Evolutionary conservation across 108 stramenopile genomes (phyloP).

Genomic region (Epithemia pelagica): DNA sequence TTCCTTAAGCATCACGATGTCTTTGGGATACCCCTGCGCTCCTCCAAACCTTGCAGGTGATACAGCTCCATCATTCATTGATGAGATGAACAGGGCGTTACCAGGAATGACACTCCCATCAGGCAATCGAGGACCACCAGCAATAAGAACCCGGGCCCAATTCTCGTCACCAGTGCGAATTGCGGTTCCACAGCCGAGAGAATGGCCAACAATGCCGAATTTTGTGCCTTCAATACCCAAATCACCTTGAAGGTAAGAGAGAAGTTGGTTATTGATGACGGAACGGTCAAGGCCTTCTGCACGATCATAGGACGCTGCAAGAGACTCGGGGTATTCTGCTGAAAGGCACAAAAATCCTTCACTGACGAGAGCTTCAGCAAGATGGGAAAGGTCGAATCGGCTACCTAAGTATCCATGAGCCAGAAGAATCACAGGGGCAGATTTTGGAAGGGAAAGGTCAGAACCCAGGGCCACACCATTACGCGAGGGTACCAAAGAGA

Average conservation of each 20-base stretch:
- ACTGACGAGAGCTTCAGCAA: conserved; percentile 58
- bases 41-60: conserved; percentile 21
- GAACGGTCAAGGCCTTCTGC: conserved; percentile 44
- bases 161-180: conserved; percentile 53
- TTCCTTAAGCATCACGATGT: conserved; percentile 9
- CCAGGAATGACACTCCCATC: conserved; percentile 17
- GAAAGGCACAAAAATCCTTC: conserved; percentile 54
- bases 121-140: conserved; percentile 31
- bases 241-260: conserved; percentile 18
- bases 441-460: conserved; percentile 17
- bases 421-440: conserved; percentile 52
- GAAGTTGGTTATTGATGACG: conserved; percentile 33
- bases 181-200: conserved; percentile 62
- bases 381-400: conserved; percentile 64
- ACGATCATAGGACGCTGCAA: conserved; percentile 60
- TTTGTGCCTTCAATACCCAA: conserved; percentile 30
- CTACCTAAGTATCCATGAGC: conserved; percentile 59
- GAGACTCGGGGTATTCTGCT: conserved; percentile 68
- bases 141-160: conserved; percentile 63
- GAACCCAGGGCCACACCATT: conserved; percentile 4
- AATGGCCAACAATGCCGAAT: conserved; percentile 68
- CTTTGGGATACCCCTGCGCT: conserved; percentile 12
- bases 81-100: conserved; percentile 34
- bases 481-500: conserved; percentile 27
- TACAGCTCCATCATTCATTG: conserved; percentile 60